Evolutionary conservation across 306 rosid species (phyloP).

Genomic region (Casuarina glauca): DNA sequence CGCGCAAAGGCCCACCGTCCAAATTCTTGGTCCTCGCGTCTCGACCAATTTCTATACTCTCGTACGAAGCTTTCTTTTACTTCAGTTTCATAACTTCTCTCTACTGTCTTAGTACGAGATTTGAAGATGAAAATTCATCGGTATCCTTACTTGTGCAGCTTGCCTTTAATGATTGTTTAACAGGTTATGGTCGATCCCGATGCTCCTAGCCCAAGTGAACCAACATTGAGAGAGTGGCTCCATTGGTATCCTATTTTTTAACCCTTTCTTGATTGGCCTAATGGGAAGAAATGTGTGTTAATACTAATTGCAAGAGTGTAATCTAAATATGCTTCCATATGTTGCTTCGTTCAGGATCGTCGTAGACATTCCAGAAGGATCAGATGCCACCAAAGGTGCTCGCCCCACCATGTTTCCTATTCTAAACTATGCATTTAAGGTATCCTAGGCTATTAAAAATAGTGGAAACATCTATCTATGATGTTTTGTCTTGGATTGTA

Average conservation of each 20-base stretch:
- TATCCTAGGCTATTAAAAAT: too few species aligned
- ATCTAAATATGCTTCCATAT: neutral
- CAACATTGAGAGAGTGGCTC: slow-evolving; percentile 38
- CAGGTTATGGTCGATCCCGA: slow-evolving; percentile 45
- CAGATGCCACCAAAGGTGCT: slow-evolving; percentile 32
- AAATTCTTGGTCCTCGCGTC: slow-evolving; percentile 17
- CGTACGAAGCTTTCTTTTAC: neutral
- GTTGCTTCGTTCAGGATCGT: slow-evolving; percentile 31
- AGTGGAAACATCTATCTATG: neutral
- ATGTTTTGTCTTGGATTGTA: neutral
- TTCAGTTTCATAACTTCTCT: neutral
- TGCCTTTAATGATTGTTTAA: neutral
- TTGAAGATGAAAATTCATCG: too few species aligned
- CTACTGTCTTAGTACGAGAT: neutral
- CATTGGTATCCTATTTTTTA: slow-evolving; percentile 20
- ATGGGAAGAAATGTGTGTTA: neutral
- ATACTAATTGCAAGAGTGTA: neutral
- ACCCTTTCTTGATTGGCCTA: too few species aligned
- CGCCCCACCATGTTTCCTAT: neutral
- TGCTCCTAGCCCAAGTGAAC: slow-evolving; percentile 45
- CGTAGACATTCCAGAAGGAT: slow-evolving; percentile 34
- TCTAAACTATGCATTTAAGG: neutral
- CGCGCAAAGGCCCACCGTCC: slow-evolving; percentile 22
- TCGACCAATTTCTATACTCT: slow-evolving; percentile 25
- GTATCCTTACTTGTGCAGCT: too few species aligned